These are phyloP conservation scores for Davidsoniella virescens DNA, from an alignment of 2,329 filamentous ascomycete genomes.

Conservation along the genomic window DNA sequence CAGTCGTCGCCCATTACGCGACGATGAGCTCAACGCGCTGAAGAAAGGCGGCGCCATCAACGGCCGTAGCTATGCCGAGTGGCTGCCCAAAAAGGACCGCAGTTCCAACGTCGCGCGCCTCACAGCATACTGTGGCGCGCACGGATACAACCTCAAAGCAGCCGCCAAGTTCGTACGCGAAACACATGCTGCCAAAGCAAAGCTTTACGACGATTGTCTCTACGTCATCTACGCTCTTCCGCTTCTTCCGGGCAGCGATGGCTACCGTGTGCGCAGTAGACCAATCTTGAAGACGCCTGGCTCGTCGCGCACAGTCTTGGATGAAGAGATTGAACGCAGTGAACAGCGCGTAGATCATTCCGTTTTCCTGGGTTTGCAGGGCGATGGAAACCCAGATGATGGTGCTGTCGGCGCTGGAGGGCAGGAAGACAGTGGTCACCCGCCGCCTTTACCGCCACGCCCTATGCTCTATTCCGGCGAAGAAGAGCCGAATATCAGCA, in stretches of 20 bases:
- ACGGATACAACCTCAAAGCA: slow-evolving; percentile 76
- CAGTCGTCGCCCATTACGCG: slow-evolving; percentile 36
- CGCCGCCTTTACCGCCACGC: neutral
- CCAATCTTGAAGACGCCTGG: slow-evolving; percentile 86
- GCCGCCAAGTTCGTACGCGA: slow-evolving; percentile 81
- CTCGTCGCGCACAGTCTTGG: slow-evolving; percentile 71
- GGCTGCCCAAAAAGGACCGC: slow-evolving; percentile 72
- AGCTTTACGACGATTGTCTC: slow-evolving; percentile 93
- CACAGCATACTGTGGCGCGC: slow-evolving; percentile 91
- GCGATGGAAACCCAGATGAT: slow-evolving; percentile 16
- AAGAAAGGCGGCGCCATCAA: slow-evolving; percentile 43
- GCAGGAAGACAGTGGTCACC: neutral
- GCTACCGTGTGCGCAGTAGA: slow-evolving; percentile 76
- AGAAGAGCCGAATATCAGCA: slow-evolving; percentile 10
- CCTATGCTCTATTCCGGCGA: slow-evolving; percentile 13
- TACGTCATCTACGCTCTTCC: slow-evolving; percentile 93
- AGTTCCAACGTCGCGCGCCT: slow-evolving; percentile 77
- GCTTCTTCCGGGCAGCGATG: slow-evolving; percentile 67
- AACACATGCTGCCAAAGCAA: slow-evolving; percentile 79
- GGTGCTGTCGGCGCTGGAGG: slow-evolving; percentile 1
- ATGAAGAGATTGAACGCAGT: slow-evolving; percentile 90
- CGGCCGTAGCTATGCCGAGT: slow-evolving; percentile 86
- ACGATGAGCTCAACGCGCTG: slow-evolving; percentile 51
- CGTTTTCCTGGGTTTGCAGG: slow-evolving; percentile 6
- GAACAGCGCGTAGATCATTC: slow-evolving; percentile 68